phyloP scores from a whole-genome alignment of 176 grass and related monocot species.

The Puccinellia tenuiflora region DNA sequence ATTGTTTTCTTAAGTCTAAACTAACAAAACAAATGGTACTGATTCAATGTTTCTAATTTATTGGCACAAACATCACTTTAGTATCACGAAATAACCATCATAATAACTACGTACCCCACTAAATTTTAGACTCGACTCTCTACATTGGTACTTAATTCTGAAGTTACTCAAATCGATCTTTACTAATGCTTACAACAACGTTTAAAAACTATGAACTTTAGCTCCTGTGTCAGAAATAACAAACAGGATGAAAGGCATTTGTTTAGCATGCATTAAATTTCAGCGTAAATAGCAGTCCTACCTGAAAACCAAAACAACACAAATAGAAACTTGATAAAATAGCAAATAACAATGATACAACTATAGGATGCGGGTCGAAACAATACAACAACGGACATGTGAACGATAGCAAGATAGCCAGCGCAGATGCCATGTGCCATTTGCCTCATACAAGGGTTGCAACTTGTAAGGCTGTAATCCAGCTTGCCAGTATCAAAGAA shows the following conservation, averaged over 20 bases:
- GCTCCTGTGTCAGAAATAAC: background rate
- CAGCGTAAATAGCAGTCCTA: background rate
- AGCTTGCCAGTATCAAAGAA: background rate
- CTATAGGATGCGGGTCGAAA: background rate
- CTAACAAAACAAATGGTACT: background rate
- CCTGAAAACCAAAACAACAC: background rate
- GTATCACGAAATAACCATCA: background rate
- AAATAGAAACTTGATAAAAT: background rate
- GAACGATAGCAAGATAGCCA: conserved; percentile 1
- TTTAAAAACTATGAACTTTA: background rate
- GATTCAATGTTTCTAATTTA: background rate
- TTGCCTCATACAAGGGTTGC: background rate
- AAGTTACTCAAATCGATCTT: background rate
- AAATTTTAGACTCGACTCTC: background rate
- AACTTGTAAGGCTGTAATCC: background rate
- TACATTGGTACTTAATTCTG: background rate
- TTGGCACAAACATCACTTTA: background rate
- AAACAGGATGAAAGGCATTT: background rate
- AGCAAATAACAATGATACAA: background rate
- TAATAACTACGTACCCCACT: background rate
- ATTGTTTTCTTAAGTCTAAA: background rate
- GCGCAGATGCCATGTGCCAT: background rate
- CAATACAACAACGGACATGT: background rate
- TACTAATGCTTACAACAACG: background rate
- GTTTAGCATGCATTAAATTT: background rate